phyloP scores from a whole-genome alignment of 805 yeast genomes.

The Scheffersomyces amazonensis region DNA sequence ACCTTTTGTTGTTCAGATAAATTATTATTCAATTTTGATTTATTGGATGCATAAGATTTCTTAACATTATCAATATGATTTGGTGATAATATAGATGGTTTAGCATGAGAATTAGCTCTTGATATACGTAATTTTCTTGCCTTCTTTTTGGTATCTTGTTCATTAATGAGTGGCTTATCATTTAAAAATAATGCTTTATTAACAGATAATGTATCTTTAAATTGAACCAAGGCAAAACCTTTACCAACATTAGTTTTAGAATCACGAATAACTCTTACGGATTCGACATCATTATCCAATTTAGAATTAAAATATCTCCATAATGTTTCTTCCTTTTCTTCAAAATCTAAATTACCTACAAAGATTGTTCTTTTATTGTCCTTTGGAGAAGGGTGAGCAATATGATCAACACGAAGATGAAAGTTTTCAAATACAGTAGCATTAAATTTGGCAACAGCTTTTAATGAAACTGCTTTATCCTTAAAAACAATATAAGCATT shows the following conservation, averaged over 20 bases:
- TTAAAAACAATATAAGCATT: conserved; percentile 87
- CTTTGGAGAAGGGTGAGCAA: conserved; percentile 85
- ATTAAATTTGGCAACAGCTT: conserved; percentile 52
- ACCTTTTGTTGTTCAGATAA: conserved; percentile 71
- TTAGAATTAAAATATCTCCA: conserved; percentile 72
- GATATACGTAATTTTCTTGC: conserved; percentile 79
- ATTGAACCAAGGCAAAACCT: conserved; percentile 96
- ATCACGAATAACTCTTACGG: conserved; percentile 89
- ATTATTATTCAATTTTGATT: conserved; percentile 15
- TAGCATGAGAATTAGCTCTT: conserved; percentile 45
- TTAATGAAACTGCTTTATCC: conserved; percentile 46
- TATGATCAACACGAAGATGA: conserved; percentile 88
- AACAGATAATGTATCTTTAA: conserved; percentile 68
- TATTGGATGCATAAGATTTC: conserved; percentile 19
- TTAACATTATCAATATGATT: conserved; percentile 37
- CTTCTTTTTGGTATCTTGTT: conserved; percentile 36
- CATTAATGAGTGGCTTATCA: conserved; percentile 54
- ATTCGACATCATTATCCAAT: conserved; percentile 59
- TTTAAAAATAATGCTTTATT: conserved; percentile 77
- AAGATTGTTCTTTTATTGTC: conserved; percentile 83
- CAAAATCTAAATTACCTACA: conserved; percentile 92
- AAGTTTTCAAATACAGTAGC: conserved; percentile 64
- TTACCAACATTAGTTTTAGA: conserved; percentile 92
- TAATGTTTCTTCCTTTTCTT: conserved; percentile 83
- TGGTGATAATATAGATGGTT: conserved; percentile 43